A percentile compares a stretch with the other conserved stretches of the same genome.
Conservation (phyloP, 495 filamentous ascomycete species). For the Peziza echinospora region DNA sequence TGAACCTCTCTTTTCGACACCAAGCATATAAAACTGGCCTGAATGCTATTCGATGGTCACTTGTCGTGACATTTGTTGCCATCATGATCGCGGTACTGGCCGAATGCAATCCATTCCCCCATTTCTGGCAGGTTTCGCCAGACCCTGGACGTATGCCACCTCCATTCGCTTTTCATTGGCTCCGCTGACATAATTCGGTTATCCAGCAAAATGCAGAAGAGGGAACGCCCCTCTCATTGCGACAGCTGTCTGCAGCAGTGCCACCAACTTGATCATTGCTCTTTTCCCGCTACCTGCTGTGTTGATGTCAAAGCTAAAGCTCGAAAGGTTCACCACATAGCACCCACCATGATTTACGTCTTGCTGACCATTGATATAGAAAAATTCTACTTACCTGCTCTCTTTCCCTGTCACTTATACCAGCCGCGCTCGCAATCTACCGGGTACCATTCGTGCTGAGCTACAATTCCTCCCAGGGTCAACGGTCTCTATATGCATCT, state of each 20-base stretch:
- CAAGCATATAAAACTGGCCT: conserved; percentile 45
- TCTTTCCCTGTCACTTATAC: conserved; percentile 58
- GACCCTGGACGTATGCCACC: conserved; percentile 54
- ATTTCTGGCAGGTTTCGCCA: conserved; percentile 64
- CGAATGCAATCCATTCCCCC: conserved; percentile 66
- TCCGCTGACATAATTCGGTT: no score
- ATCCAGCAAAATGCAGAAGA: conserved; percentile 40
- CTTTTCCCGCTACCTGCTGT: conserved; percentile 78
- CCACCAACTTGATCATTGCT: conserved; percentile 73
- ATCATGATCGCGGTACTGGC: conserved; percentile 59
- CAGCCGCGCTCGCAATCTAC: conserved; percentile 55
- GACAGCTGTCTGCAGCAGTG: conserved; percentile 66
- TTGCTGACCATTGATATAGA: conserved; percentile 21
- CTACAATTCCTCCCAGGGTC: conserved; percentile 42
- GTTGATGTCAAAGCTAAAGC: conserved; percentile 41
- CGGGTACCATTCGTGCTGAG: conserved; percentile 50
- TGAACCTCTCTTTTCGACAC: conserved; percentile 47
- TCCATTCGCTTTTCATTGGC: no score
- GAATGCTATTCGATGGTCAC: conserved; percentile 46
- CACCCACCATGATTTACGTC: no score
- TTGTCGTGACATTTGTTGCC: conserved; percentile 52
- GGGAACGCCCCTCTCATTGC: conserved; percentile 69
- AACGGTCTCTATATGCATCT: conserved; percentile 54
- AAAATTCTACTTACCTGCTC: conserved; percentile 44
- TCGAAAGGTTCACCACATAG: no score